Evolutionary conservation across 1,139 yeast genomes (phyloP).

Genomic region (Kodamaea sp.): DNA sequence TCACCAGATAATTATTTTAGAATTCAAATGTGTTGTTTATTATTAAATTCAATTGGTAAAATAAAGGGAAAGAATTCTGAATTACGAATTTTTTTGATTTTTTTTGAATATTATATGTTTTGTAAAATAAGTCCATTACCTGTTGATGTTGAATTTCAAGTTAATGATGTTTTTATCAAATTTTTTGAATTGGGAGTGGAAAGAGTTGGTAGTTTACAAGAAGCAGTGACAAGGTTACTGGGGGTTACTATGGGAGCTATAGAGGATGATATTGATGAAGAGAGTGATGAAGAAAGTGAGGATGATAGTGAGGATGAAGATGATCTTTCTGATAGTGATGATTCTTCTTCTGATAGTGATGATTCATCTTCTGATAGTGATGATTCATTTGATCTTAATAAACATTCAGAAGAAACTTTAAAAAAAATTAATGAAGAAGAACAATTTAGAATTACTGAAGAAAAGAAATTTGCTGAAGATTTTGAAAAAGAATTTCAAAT

Average conservation of each 20-base stretch:
- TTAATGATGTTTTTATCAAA: conserved; percentile 43
- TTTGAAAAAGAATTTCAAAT: conserved; percentile 53
- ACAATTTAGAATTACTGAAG: conserved; percentile 34
- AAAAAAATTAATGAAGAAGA: conserved; percentile 21
- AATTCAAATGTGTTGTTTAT: conserved; percentile 47
- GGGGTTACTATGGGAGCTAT: conserved; percentile 8
- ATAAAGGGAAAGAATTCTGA: conserved; percentile 18
- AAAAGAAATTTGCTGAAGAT: conserved; percentile 44
- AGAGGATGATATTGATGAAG: conserved; percentile 9
- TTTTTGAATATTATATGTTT: conserved; percentile 71
- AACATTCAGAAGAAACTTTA: conserved; percentile 15
- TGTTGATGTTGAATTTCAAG: conserved; percentile 54
- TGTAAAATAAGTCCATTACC: conserved; percentile 67
- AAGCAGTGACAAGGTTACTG: conserved; percentile 39
- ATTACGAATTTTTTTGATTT: conserved; percentile 49
- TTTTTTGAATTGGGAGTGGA: conserved; percentile 21
- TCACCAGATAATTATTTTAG: conserved; percentile 69
- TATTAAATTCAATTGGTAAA: conserved; percentile 20
- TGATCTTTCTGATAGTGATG: conserved; percentile 9
- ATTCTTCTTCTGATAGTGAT: conserved; percentile 5
- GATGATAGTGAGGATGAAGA: conserved; percentile 8
- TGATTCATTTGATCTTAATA: conserved; percentile 18
- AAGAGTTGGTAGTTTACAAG: conserved; percentile 38
- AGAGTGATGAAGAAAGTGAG: conserved; percentile 4
- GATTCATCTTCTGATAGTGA: conserved; percentile 17